Evolutionary conservation across 805 yeast species (phyloP), one percentile per base, ranked within the genome.

Genomic region (Candida ponderosae): DNA sequence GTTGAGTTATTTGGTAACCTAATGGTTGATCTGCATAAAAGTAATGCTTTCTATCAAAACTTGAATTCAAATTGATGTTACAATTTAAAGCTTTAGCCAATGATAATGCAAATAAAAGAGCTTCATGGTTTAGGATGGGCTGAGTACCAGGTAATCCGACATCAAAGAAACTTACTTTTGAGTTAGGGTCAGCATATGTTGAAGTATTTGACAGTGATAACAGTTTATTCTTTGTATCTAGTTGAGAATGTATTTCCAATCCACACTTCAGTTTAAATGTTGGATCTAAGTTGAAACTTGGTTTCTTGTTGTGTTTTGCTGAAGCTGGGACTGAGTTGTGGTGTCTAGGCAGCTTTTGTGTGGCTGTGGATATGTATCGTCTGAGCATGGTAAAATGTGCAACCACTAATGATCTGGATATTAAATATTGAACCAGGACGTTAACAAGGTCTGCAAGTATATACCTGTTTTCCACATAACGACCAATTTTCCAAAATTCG

Each of bases 1-100:
- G 84, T 59, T 93, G 98, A 0, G 98, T 93, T 35, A 93, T 82
- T 56, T 93, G 98, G 59, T 88, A 93, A 1, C 98, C 98, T 37
- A 83, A 60, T 0, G 98, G 98, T 56, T 93, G 97, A 57, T 93
- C 98, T 1, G 89, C 90, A 57, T 93, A 93, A 58, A 93, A 88
- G 57, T 93, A 93, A 56, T 93, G 98, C 58, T 93, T 93, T 46
- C 98, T 67, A 53, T 93, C 98, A 57, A 93, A 93, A 1, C 79
- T 65, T 1, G 90, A 82, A 7, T 52, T 44, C 0, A 58, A 45
- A 40, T 73, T 74, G 14, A 93, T 68, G 0, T 65, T 54, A 40
- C 86, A 73, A 26, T 80, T 68, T 36, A 89, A 58, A 0, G 93
- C 85, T 2, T 72, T 57, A 0, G 94, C 89, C 1, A 95, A 75